phyloP scores from a whole-genome alignment of 1,284 basidiomycete genomes.

The Irpex rosettiformis region DNA sequence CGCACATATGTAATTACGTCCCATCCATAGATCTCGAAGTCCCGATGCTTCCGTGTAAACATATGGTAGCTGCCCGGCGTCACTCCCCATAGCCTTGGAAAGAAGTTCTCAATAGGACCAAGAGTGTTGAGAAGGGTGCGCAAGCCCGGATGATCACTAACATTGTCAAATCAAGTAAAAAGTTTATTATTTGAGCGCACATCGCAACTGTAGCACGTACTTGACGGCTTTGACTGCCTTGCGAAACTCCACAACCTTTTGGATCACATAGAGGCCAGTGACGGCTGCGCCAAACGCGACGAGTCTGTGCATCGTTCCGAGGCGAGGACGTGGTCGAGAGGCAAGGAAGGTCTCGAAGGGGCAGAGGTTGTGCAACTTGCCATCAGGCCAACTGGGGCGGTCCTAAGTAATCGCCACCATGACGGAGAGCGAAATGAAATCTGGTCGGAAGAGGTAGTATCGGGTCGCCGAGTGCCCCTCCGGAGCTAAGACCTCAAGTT shows the following conservation, averaged over 20 bases:
- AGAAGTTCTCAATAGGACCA: conserved; percentile 20
- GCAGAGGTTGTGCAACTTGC: background rate
- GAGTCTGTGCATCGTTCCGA: background rate
- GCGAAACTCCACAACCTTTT: conserved; percentile 20
- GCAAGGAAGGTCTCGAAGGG: background rate
- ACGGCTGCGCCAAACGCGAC: conserved; percentile 13
- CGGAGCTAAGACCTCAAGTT: background rate
- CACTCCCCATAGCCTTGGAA: conserved; percentile 19
- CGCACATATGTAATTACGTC: conserved; percentile 25
- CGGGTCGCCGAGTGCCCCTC: background rate
- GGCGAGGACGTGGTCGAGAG: conserved; percentile 4
- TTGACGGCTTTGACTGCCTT: conserved; percentile 20
- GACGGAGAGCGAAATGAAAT: background rate
- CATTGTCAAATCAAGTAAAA: background rate
- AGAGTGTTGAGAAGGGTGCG: conserved; percentile 23
- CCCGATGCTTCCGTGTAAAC: conserved; percentile 20
- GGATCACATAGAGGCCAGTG: conserved; percentile 16
- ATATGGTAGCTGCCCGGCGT: conserved; percentile 19
- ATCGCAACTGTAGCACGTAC: conserved; percentile 12
- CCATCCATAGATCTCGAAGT: conserved; percentile 22
- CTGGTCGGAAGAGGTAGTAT: background rate
- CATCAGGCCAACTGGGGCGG: background rate
- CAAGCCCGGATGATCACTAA: conserved; percentile 23
- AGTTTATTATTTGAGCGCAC: background rate
- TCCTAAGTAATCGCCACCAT: background rate